These are phyloP conservation scores for Microstegium vimineum DNA, from an alignment of 176 grass and related monocot genomes.

Conservation along the genomic window DNA sequence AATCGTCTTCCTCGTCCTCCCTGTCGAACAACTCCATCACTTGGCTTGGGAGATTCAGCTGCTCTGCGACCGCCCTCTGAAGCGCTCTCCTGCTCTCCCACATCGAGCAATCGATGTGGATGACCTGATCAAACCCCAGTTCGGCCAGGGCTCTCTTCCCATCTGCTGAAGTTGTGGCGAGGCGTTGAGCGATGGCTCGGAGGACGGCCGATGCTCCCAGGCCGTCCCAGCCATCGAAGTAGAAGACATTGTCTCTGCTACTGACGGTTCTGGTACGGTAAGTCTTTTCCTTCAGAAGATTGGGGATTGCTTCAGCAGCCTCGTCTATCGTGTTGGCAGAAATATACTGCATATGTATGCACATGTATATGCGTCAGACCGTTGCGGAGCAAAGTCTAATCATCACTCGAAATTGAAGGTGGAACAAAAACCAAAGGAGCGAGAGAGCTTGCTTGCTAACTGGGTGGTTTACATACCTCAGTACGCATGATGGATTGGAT, in stretches of 20 bases:
- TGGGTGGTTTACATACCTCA: background rate
- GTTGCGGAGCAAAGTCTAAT: no score
- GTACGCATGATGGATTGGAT: background rate
- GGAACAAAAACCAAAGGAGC: no score
- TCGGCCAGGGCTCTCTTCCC: no score
- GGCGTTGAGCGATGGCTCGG: background rate
- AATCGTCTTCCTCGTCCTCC: background rate
- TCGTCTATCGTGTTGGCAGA: background rate
- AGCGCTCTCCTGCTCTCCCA: conserved; percentile 5
- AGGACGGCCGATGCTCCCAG: conserved; percentile 11
- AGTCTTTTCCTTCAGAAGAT: background rate
- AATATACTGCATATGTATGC: no score
- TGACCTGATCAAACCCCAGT: background rate
- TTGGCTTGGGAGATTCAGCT: background rate
- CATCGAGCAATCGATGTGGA: background rate
- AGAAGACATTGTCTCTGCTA: conserved; percentile 1
- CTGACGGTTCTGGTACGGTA: background rate
- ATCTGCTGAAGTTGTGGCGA: background rate
- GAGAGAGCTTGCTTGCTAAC: background rate
- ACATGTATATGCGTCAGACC: no score
- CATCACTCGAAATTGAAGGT: no score
- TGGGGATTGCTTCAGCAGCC: background rate
- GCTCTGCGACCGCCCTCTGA: background rate
- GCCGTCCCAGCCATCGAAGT: conserved; percentile 21
- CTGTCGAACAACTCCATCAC: background rate